Evolutionary conservation across 2,329 filamentous ascomycete genomes (phyloP), one percentile per base, ranked within the genome.

Genomic region (Tolypocladium nubicola): DNA sequence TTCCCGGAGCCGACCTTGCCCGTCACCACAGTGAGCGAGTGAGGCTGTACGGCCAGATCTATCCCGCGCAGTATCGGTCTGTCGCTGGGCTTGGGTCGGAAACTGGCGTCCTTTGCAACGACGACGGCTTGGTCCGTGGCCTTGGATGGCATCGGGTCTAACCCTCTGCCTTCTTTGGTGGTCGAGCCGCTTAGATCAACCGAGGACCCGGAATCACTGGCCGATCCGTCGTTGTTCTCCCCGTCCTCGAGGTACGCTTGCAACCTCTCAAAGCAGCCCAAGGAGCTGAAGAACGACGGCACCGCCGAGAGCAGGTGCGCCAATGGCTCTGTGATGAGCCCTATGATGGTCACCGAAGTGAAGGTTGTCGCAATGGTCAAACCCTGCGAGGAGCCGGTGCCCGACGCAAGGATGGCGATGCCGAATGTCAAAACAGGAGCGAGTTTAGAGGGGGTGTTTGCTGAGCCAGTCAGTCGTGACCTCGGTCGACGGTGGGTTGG

Each of bases 341-440:
- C 56, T 19, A 67, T 66, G 21, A 67, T 64, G 14, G 63, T 59
- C 1, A 67, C 56, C 1, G 66, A 64, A 0, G 64, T 65, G 54
- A 67, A 67, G 16, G 61, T 61, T 4, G 54, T 59, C 11, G 58
- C 26, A 35, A 57, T 43, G 5, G 47, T 45, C n/a, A 61, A 37
- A 0, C 54, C 55, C n/a, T 33, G 13, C 2, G 16, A 16, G 7
- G 33, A 21, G 1, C 37, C 55, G 1, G 23, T 5, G 13, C 52
- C 39, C 13, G 58, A 57, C 13, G 56, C 55, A 3, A 57, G 56
- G 7, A 66, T 57, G 2, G 64, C 59, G 14, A 65, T 59, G 37
- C 63, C 62, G 47, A 66, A 66, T 1, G 63, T 64, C 16, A 61
- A 21, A 1, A 65, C 56, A 3, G 62, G 62, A 0, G 62, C 57